phyloP scores from a whole-genome alignment of 768 basidiomycete genomes.

The Coprinellus micaceus region DNA sequence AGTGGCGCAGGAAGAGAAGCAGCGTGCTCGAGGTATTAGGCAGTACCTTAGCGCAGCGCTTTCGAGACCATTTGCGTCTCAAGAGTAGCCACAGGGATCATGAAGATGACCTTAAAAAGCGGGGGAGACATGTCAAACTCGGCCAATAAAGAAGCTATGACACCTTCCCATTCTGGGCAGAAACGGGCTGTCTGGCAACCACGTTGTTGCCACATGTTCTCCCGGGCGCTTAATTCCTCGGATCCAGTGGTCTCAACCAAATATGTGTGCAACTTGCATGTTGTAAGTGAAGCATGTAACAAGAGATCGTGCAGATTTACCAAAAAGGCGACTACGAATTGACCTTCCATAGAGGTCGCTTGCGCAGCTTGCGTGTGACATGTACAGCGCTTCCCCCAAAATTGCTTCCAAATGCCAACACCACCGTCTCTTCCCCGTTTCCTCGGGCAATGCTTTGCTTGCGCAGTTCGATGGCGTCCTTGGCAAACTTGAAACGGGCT shows the following conservation, averaged over 20 bases:
- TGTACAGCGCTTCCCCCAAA: conserved; percentile 75
- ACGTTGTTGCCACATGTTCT: conserved; percentile 29
- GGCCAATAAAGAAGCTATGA: conserved; percentile 34
- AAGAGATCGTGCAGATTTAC: background rate
- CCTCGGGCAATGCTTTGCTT: conserved; percentile 75
- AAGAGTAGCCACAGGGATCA: background rate
- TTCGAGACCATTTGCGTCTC: background rate
- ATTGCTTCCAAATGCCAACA: conserved; percentile 79
- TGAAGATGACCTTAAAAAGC: conserved; percentile 1
- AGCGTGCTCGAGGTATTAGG: conserved; percentile 14
- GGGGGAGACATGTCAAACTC: conserved; percentile 34
- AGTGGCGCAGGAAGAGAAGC: conserved; percentile 46
- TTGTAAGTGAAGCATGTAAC: background rate
- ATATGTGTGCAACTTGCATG: background rate
- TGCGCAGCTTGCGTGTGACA: conserved; percentile 83
- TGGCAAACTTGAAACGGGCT: conserved; percentile 87
- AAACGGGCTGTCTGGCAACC: conserved; percentile 22
- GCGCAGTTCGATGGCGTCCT: conserved; percentile 80
- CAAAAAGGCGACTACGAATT: conserved; percentile 54
- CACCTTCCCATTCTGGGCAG: conserved; percentile 18
- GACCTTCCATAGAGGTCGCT: conserved; percentile 77
- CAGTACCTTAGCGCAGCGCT: background rate
- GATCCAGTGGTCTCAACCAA: conserved; percentile 5
- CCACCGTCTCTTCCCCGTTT: conserved; percentile 78
- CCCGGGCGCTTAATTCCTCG: conserved; percentile 13